Evolutionary conservation across 192 early-diverging fungal species (phyloP), one percentile per base, ranked within the genome.

Genomic region (Rhizoclosmatium sp.): DNA sequence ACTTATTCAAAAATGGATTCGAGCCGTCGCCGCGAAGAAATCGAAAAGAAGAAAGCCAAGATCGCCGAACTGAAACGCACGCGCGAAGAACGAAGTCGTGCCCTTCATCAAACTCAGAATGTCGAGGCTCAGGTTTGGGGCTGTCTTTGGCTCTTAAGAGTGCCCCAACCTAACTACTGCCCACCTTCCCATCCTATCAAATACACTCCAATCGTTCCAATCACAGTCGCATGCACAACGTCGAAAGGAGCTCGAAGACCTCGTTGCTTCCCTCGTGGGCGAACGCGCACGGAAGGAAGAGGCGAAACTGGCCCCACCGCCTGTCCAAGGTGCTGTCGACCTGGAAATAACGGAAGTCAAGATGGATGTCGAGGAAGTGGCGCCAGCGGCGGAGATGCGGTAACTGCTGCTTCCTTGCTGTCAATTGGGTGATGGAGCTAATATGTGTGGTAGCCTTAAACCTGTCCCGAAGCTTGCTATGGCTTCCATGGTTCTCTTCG

Each of bases 21-120:
- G 65, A 19, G 56, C 0, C 69, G 71, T 7, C 79, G 79, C 23
- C 59, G 72, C 46, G 77, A 79, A 61, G 85, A 97, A 85, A 85
- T 99, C 54, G 96, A 96, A 81, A 93, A 92, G 83, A 99, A 99
- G 86, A 87, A 93, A 64, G 92, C 91, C 70, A 97, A 95, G 90
- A 87, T 99, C 49, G 95, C 94, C 2, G 95, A 97, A 78, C 90
- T 99, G 67, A 87, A 93, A 68, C 88, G 92, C 21, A 90, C 91
- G 58, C 87, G 95, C 75, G 94, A 94, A 78, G 94, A 96, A 75
- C 90, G 97, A 21, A 88, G 78, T 12, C 62, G 47, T 14, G 68
- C 69, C 1, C 44, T 78, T 21, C 23, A 54, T 16, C 65, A 21
- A 14, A 59, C 39, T 19, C 19, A 54, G 61, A 4, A 47, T 56